Conservation (phyloP, 148 eudicot species). For the Cornus suecica region DNA sequence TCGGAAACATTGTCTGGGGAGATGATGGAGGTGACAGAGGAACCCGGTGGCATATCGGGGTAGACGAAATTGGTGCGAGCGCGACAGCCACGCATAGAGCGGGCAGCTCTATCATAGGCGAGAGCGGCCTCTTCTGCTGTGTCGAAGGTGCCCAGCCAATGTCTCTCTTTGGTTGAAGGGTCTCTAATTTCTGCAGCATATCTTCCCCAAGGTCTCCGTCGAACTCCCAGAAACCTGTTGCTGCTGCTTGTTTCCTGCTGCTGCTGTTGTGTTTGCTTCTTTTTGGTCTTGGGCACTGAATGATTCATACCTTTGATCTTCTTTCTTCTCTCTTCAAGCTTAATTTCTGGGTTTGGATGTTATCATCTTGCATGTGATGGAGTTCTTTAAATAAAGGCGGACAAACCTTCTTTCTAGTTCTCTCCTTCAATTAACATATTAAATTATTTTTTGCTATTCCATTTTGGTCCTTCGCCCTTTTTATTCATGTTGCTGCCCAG, state of each 20-base stretch:
- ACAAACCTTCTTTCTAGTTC: neutral
- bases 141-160: slow-evolving; percentile 62
- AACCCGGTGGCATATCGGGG: slow-evolving; percentile 40
- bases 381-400: neutral
- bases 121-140: slow-evolving; percentile 59
- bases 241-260: neutral
- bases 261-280: slow-evolving; percentile 2
- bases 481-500: no score
- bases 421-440: no score
- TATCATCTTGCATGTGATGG: neutral
- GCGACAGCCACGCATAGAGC: slow-evolving; percentile 53
- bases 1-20: slow-evolving; percentile 28
- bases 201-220: slow-evolving; percentile 56
- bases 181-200: slow-evolving; percentile 62
- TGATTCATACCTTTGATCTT: no score
- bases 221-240: slow-evolving; percentile 39
- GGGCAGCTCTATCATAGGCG: slow-evolving; percentile 50
- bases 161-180: slow-evolving; percentile 55
- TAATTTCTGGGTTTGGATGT: neutral
- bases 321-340: no score
- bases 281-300: neutral
- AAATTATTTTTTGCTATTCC: neutral
- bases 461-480: neutral
- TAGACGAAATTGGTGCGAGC: slow-evolving; percentile 57
- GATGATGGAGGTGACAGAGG: slow-evolving; percentile 46